These are phyloP conservation scores for Oryza meridionalis DNA, from an alignment of 176 grass and related monocot species.

Conservation along the genomic window DNA sequence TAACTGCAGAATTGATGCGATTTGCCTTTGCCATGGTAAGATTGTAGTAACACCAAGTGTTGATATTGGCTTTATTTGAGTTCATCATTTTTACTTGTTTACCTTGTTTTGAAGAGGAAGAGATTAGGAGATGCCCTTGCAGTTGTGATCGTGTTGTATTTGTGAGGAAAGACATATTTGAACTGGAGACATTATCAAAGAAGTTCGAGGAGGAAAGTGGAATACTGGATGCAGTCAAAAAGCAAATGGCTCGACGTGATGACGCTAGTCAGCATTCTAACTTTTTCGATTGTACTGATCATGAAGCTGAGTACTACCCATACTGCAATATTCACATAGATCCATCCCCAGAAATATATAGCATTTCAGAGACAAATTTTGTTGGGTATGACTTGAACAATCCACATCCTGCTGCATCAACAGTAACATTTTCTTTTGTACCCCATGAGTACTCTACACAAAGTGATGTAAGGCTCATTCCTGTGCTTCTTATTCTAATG, in stretches of 20 bases:
- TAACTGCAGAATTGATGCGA: slow-evolving; percentile 74
- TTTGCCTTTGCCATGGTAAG: slow-evolving; percentile 95
- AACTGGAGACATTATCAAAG: slow-evolving; percentile 64
- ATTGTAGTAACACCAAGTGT: slow-evolving; percentile 4
- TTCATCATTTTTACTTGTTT: slow-evolving; percentile 44
- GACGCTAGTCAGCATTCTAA: slow-evolving; percentile 18
- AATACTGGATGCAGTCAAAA: slow-evolving; percentile 39
- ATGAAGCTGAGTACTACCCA: slow-evolving; percentile 41
- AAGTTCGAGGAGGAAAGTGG: slow-evolving; percentile 64
- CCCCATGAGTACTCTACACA: slow-evolving; percentile 49
- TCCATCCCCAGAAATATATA: slow-evolving; percentile 38
- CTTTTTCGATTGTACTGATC: slow-evolving; percentile 42
- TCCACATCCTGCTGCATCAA: slow-evolving; percentile 55
- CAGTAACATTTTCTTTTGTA: slow-evolving; percentile 48
- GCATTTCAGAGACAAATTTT: slow-evolving; percentile 38
- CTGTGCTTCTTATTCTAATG: slow-evolving; percentile 33
- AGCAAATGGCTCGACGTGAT: slow-evolving; percentile 38
- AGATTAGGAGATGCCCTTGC: slow-evolving; percentile 73
- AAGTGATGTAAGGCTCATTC: slow-evolving; percentile 58
- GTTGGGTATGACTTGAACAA: slow-evolving; percentile 58
- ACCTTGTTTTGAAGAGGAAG: slow-evolving; percentile 66
- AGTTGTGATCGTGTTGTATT: slow-evolving; percentile 56
- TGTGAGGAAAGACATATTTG: slow-evolving; percentile 74
- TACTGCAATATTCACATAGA: slow-evolving; percentile 51
- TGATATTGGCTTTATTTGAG: slow-evolving; percentile 29